Percentiles rank a stretch among this genome's conserved stretches.
Conservation (phyloP, 1,284 basidiomycete species). For the Flammula alnicola region DNA sequence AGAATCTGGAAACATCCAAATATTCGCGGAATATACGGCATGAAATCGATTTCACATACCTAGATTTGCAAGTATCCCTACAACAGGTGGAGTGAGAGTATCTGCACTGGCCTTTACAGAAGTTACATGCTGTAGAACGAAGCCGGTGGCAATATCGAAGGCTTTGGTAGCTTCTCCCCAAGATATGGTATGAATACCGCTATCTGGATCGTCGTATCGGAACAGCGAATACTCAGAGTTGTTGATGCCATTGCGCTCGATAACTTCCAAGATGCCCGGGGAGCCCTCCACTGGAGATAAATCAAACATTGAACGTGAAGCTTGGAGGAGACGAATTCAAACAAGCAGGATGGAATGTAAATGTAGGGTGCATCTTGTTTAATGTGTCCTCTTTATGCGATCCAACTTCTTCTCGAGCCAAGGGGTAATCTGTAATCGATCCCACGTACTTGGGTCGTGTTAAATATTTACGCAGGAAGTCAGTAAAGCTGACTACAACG, state of each 20-base stretch:
- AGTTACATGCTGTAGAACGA: background rate
- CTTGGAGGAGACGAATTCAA: too few relatives aligned
- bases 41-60: background rate
- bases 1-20: background rate
- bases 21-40: background rate
- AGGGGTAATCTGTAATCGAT: too few relatives aligned
- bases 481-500: too few relatives aligned
- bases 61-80: slow-evolving; percentile 10
- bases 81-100: background rate
- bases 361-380: too few relatives aligned
- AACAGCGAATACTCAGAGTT: slow-evolving; percentile 4
- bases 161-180: slow-evolving; percentile 4
- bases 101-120: too few relatives aligned
- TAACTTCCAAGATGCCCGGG: background rate
- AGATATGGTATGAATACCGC: background rate
- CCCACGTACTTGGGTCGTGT: too few relatives aligned
- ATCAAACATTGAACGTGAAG: too few relatives aligned
- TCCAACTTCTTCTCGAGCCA: too few relatives aligned
- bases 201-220: background rate
- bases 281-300: background rate
- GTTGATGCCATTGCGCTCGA: background rate
- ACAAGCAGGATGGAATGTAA: too few relatives aligned
- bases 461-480: too few relatives aligned
- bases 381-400: too few relatives aligned
- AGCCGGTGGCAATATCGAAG: slow-evolving; percentile 5